phyloP scores from a whole-genome alignment of 805 yeast species.

The Yarrowia deformans region DNA sequence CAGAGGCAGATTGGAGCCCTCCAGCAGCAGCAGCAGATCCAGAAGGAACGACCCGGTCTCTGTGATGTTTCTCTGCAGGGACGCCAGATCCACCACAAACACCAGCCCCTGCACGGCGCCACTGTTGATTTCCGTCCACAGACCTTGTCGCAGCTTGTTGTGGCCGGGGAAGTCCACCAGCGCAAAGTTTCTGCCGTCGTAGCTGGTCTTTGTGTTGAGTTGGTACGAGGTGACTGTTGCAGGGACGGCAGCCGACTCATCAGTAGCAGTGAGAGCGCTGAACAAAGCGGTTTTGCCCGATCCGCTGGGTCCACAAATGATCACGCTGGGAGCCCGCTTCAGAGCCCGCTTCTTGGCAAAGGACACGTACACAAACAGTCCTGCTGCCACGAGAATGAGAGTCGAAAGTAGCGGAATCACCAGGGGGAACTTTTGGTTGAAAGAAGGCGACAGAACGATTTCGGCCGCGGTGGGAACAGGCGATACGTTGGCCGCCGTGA shows the following conservation, averaged over 20 bases:
- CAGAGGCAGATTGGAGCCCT: constrained; percentile 44
- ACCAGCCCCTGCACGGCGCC: constrained; percentile 65
- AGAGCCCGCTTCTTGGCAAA: constrained; percentile 23
- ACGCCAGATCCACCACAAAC: constrained; percentile 78
- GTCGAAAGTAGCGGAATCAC: constrained; percentile 1
- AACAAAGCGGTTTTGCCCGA: constrained; percentile 31
- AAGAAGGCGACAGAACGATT: not conserved
- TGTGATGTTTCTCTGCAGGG: constrained; percentile 58
- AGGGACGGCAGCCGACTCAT: not conserved
- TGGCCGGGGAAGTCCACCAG: constrained; percentile 92
- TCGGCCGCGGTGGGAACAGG: not conserved
- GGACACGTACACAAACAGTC: constrained; percentile 25
- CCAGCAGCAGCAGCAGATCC: constrained; percentile 27
- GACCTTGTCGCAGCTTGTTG: constrained; percentile 65
- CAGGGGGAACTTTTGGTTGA: constrained; percentile 11
- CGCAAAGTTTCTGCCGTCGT: constrained; percentile 49
- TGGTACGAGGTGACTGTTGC: constrained; percentile 17
- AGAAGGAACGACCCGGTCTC: constrained; percentile 55
- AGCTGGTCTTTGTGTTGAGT: not conserved
- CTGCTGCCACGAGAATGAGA: not conserved
- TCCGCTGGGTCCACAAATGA: constrained; percentile 29
- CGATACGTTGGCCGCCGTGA: constrained; percentile 6
- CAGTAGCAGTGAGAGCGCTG: not conserved
- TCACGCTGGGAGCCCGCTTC: constrained; percentile 15
- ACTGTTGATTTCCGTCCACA: constrained; percentile 59